phyloP scores from a whole-genome alignment of 2,329 filamentous ascomycete species.

The Trichophyton verrucosum region DNA sequence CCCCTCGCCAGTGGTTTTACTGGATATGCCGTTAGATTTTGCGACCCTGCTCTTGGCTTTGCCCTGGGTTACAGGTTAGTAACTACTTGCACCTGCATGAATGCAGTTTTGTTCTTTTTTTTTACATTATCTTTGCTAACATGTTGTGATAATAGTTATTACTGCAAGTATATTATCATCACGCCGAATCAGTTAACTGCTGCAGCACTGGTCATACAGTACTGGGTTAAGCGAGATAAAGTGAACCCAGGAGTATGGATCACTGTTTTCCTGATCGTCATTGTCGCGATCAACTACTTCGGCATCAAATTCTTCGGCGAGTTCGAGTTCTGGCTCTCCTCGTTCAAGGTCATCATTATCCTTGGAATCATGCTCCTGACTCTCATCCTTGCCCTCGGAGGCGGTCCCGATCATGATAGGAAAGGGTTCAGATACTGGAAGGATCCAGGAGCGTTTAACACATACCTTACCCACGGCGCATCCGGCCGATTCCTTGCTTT shows the following conservation, averaged over 20 bases:
- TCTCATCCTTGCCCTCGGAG: conserved; percentile 51
- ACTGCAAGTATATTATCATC: conserved; percentile 71
- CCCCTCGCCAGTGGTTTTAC: conserved; percentile 39
- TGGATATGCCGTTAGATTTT: conserved; percentile 30
- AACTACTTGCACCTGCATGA: conserved; percentile 29
- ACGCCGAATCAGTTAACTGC: conserved; percentile 78
- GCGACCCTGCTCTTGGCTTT: conserved; percentile 40
- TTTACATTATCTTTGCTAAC: not conserved
- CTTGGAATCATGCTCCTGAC: conserved; percentile 54
- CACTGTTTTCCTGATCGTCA: conserved; percentile 52
- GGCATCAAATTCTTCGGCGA: conserved; percentile 58
- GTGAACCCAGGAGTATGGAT: conserved; percentile 74
- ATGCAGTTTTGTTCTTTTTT: not conserved
- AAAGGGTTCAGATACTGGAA: conserved; percentile 57
- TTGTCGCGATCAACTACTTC: conserved; percentile 56
- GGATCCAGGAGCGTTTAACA: conserved; percentile 47
- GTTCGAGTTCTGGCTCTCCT: conserved; percentile 49
- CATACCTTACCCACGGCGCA: conserved; percentile 34
- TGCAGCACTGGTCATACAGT: conserved; percentile 64
- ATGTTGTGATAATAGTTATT: conserved; percentile 38
- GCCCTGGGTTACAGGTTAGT: conserved; percentile 37
- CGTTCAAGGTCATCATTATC: conserved; percentile 57
- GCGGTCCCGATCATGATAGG: conserved; percentile 50
- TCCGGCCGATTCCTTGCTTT: conserved; percentile 48
- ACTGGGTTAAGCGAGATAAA: conserved; percentile 53